Evolutionary conservation across 129 eudicot genomes (phyloP), one percentile per base, ranked within the genome.

Genomic region (Silybum marianum): DNA sequence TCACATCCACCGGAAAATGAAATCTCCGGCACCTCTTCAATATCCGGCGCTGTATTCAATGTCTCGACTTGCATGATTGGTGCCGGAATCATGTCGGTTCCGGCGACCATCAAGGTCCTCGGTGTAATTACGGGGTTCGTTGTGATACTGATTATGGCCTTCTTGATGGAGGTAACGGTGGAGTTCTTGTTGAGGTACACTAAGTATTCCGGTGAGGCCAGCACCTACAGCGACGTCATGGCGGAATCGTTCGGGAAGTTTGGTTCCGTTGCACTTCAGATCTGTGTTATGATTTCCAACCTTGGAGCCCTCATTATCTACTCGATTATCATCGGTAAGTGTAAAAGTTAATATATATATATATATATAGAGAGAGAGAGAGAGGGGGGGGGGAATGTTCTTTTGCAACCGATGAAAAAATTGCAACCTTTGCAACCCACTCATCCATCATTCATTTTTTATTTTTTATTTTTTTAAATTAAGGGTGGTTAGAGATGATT

Each of bases 71-170:
- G 97, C 88, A 95, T 93, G 93, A 78, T 95, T 22, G 98, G 98
- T 58, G 98, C 98, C 21, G 98, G 99, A 32, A 95, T 95, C 78
- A 93, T 95, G 99, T 92, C 99, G 13, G 90, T 95, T 48, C 99
- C 99, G 13, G 98, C 99, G 2, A 95, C 99, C 1, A 87, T 95
- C 28, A 95, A 95, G 82, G 98, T 95, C 6, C 84, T 93, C 1
- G 98, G 99, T 2, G 88, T 95, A 8, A 69, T 93, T n/a, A 98
- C 99, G 0, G 93, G 98, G 25, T 89, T 95, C 48, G 18, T 81
- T 2, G 77, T 91, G 6, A 90, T 95, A 28, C 9, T 91, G 7
- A 19, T 95, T 2, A 85, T 91, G 85, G 95, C 92, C 24, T 84
- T 87, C 19, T 71, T 90, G 75, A 95, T 90, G 71, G 97, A 95